Evolutionary conservation across 2,329 filamentous ascomycete genomes (phyloP).

Genomic region (Cadophora sp.): DNA sequence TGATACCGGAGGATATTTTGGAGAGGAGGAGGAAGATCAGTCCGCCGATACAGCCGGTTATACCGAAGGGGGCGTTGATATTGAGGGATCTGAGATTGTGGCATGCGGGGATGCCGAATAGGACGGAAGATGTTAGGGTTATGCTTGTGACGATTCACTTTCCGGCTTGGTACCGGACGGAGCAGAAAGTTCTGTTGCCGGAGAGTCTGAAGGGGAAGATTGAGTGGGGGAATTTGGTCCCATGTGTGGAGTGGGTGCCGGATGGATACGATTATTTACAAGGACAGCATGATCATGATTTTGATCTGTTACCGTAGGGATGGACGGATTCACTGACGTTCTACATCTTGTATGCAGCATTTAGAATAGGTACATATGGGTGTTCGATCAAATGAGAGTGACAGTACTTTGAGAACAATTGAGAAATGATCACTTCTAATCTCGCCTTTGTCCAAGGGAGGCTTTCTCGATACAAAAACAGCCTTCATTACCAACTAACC

Average conservation of each 20-base stretch:
- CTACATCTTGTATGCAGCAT: neutral
- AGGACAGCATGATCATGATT: conserved; percentile 46
- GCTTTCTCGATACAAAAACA: neutral
- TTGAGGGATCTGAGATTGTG: conserved; percentile 64
- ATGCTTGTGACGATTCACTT: conserved; percentile 59
- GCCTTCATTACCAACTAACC: neutral
- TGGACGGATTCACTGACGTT: neutral
- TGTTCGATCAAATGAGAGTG: no score
- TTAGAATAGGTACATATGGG: no score
- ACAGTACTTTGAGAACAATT: no score
- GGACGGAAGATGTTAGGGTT: conserved; percentile 53
- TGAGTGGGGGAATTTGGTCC: conserved; percentile 46
- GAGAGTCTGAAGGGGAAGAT: conserved; percentile 41
- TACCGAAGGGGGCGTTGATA: conserved; percentile 60
- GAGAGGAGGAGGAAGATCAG: conserved; percentile 45
- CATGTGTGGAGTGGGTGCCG: conserved; percentile 47
- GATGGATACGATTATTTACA: conserved; percentile 48
- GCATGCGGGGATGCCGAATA: conserved; percentile 68
- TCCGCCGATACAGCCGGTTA: conserved; percentile 54
- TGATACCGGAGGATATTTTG: conserved; percentile 43
- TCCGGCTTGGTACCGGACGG: conserved; percentile 44
- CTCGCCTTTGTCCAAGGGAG: no score
- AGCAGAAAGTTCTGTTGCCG: conserved; percentile 41
- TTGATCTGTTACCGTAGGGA: conserved; percentile 37
- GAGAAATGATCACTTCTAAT: no score